These are phyloP conservation scores for Kernera saxatilis DNA, from an alignment of 345 rosid species.

Conservation along the genomic window DNA sequence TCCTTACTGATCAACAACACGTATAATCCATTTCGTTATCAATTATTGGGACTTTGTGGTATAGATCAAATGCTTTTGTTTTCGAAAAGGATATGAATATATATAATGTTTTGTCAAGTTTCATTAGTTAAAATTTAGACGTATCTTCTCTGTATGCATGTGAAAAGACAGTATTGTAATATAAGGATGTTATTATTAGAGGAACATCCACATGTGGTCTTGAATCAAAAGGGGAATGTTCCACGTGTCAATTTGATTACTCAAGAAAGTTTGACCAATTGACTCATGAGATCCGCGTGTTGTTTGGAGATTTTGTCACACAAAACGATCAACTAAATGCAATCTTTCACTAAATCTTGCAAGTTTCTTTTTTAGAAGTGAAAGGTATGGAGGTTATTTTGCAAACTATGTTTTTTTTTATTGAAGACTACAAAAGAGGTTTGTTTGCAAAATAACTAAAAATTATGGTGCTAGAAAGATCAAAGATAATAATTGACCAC, in stretches of 20 bases:
- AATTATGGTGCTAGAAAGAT: neutral
- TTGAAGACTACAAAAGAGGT: neutral
- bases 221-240: neutral
- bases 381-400: neutral
- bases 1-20: slow-evolving; percentile 13
- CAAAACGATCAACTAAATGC: neutral
- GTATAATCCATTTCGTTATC: slow-evolving; percentile 11
- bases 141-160: slow-evolving; percentile 18
- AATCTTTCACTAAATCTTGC: neutral
- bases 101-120: slow-evolving; percentile 18
- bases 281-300: slow-evolving; percentile 14
- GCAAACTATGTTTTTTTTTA: neutral
- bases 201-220: slow-evolving; percentile 14
- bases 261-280: neutral
- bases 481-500: neutral
- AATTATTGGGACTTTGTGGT: slow-evolving; percentile 13
- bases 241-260: slow-evolving; percentile 13
- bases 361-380: neutral
- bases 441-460: neutral
- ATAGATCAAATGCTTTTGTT: slow-evolving; percentile 14
- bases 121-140: slow-evolving; percentile 6
- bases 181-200: neutral
- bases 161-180: neutral
- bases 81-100: neutral
- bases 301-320: slow-evolving; percentile 6